Conservation (phyloP, 2,329 filamentous ascomycete genomes). For the Geosmithia flava region DNA sequence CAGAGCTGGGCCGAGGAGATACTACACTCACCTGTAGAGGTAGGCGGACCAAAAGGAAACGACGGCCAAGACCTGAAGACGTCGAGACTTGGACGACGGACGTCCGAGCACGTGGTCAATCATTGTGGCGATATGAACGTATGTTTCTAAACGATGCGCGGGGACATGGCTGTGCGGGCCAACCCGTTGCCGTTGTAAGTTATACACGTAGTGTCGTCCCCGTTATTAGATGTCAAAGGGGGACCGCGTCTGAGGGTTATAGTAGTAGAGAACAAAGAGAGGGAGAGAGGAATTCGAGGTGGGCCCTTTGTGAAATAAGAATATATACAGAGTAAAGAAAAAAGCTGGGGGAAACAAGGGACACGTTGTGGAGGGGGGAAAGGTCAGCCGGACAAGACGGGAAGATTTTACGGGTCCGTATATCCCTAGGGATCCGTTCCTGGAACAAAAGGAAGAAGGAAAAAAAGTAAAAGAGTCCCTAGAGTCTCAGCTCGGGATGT, state of each 20-base stretch:
- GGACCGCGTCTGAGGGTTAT: not conserved
- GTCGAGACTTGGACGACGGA: slow-evolving; percentile 81
- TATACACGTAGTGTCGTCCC: not conserved
- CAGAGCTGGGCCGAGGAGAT: too few species aligned
- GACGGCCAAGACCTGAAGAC: slow-evolving; percentile 84
- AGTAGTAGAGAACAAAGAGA: not conserved
- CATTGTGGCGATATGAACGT: slow-evolving; percentile 21
- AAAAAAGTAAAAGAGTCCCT: not conserved
- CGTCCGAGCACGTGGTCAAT: slow-evolving; percentile 86
- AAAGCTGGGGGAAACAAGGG: too few species aligned
- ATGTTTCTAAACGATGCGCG: not conserved
- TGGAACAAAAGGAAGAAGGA: not conserved
- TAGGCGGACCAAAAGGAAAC: slow-evolving; percentile 87
- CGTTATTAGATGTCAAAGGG: not conserved
- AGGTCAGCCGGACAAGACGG: too few species aligned
- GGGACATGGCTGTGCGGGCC: not conserved
- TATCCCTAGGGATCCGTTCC: not conserved
- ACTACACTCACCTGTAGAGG: slow-evolving; percentile 46
- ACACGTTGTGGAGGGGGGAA: too few species aligned
- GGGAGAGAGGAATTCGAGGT: not conserved
- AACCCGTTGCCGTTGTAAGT: not conserved
- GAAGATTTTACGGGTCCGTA: too few species aligned
- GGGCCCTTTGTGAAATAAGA: not conserved
- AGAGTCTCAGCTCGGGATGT: not conserved
- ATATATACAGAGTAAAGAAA: not conserved